These are phyloP conservation scores for Cyclotella distinguenda DNA, from an alignment of 108 stramenopile genomes.

Conservation along the genomic window DNA sequence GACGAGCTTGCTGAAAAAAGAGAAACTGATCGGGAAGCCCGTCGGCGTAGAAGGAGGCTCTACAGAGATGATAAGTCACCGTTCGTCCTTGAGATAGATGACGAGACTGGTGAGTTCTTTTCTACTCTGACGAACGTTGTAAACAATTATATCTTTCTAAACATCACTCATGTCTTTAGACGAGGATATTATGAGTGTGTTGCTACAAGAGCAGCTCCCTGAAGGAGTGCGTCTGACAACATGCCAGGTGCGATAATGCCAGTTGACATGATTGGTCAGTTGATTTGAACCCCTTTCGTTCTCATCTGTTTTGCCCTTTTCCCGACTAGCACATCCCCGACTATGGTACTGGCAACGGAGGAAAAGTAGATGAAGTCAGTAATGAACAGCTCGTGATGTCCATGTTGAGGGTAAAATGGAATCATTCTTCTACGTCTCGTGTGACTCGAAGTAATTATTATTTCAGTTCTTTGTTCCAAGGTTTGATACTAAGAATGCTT, in stretches of 20 bases:
- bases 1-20: constrained; percentile 54
- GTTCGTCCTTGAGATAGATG: constrained; percentile 88
- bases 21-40: constrained; percentile 43
- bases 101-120: constrained; percentile 82
- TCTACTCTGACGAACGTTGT: background rate
- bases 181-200: constrained; percentile 11
- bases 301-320: too few relatives aligned
- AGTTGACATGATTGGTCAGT: too few relatives aligned
- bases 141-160: constrained; percentile 25
- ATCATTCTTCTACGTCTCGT: constrained; percentile 61
- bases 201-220: constrained; percentile 29
- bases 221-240: constrained; percentile 73
- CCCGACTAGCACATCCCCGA: constrained; percentile 79
- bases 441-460: constrained; percentile 81
- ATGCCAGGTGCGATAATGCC: too few relatives aligned
- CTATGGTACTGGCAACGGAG: constrained; percentile 72
- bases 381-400: constrained; percentile 85
- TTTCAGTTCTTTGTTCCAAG: constrained; percentile 79
- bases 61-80: constrained; percentile 85
- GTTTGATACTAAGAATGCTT: too few relatives aligned
- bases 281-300: too few relatives aligned
- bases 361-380: constrained; percentile 47
- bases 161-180: background rate
- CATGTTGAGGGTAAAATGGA: constrained; percentile 89
- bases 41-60: constrained; percentile 64